phyloP scores from a whole-genome alignment of 2,329 filamentous ascomycete species.

The Penicillium sp. region DNA sequence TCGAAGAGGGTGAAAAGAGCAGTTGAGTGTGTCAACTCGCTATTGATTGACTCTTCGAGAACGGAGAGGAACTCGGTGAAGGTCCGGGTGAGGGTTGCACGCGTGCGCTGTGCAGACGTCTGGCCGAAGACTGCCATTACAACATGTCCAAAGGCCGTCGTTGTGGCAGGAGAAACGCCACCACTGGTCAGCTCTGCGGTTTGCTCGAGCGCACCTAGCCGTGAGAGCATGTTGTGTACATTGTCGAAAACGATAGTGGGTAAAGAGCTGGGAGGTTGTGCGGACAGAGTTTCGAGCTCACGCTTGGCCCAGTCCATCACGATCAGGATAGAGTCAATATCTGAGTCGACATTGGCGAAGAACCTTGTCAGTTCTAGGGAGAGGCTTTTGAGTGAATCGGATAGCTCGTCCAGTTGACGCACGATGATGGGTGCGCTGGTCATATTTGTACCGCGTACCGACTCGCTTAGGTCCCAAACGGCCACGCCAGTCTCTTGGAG shows the following conservation, averaged over 20 bases:
- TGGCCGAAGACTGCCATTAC: conserved; percentile 77
- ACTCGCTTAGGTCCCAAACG: conserved; percentile 93
- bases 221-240: conserved; percentile 75
- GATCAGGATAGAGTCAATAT: conserved; percentile 88
- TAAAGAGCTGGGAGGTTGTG: conserved; percentile 65
- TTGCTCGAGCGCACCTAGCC: conserved; percentile 48
- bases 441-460: conserved; percentile 86
- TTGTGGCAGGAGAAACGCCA: conserved; percentile 59
- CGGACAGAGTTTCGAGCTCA: conserved; percentile 73
- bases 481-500: conserved; percentile 90
- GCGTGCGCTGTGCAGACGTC: conserved; percentile 79
- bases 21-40: conserved; percentile 78
- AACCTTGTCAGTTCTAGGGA: conserved; percentile 87
- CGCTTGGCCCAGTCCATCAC: conserved; percentile 96
- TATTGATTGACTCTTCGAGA: conserved; percentile 85
- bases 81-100: conserved; percentile 78
- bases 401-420: conserved; percentile 79
- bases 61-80: conserved; percentile 86
- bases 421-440: conserved; percentile 86
- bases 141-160: conserved; percentile 62
- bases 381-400: conserved; percentile 81
- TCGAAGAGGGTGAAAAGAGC: conserved; percentile 89
- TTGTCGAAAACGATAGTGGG: conserved; percentile 77
- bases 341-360: conserved; percentile 90
- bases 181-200: conserved; percentile 28